Evolutionary conservation across 768 basidiomycete species (phyloP), one percentile per base, ranked within the genome.

Genomic region (Mrakia gelida): DNA sequence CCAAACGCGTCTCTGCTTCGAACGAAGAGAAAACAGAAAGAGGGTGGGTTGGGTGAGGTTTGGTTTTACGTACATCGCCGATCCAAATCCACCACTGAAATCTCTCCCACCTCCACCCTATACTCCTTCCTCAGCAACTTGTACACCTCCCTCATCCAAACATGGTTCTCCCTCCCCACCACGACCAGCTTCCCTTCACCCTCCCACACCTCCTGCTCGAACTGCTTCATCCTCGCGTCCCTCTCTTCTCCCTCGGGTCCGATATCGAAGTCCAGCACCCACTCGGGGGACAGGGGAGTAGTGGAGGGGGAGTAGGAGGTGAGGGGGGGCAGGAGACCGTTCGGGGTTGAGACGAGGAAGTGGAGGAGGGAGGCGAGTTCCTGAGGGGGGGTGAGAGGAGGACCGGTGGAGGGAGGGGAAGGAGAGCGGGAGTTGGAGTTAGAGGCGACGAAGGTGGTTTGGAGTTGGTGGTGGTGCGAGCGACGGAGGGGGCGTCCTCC

Each of bases 221-320:
- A 77, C 23, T 18, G 41, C 52, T 61, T 56, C 28, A 77, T 11
- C 28, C 15, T 52, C 21, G 26, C 38, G 45, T 77, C 41, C 34
- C 76, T 54, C 43, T 21, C 15, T 23, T 21, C 15, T 16, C 76
- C 76, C n/a, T 8, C 41, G 2, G 59, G 76, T 62, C 76, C 76
- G n/a, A 68, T 70, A 23, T 77, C 71, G 62, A 77, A 77, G 49
- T 77, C 76, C 54, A 77, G 76, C 30, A 77, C 71, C 76, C 76
- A 77, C 41, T 77, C 76, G 38, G 76, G 52, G 18, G 6, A 38
- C 2, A 77, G 71, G 11, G 76, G 76, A 5, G 45, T 72, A 18
- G 54, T 61, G 8, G 76, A 23, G 6, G 76, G 71, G 28, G 62
- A 26, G 43, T 77, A 77, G 9, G 38, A 16, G 0, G 68, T 15